Evolutionary conservation across 208 protist species (phyloP), one percentile per base, ranked within the genome.

Genomic region (Leptomonas pyrrhocoris): DNA sequence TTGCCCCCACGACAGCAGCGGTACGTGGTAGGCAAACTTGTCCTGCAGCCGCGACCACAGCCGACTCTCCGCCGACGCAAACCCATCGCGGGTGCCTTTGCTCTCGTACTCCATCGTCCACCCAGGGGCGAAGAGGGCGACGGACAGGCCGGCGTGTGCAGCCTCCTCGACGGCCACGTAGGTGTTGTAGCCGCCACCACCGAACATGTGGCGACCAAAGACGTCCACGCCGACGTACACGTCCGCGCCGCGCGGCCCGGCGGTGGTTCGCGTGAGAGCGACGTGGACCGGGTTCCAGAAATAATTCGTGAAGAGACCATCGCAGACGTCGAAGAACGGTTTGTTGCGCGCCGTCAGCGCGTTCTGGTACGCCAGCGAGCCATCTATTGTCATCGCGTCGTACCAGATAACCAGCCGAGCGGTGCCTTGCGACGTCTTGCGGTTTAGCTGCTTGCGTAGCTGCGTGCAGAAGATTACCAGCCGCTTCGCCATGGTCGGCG

Each of bases 251-350:
- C 86, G 79, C 19, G 46, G 21, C 7, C 74, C 79, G 9, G 86
- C 83, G 0, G 81, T 43, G 21, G 68, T 50, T 12, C 46, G 30
- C n/a, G 76, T 83, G 2, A 81, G 16, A 25, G 63, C 54, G 7
- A 95, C 40, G 30, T 77, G 45, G 23, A 72, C 65, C 13, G 81
- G 77, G 3, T 89, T 79, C 95, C 95, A 98, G 36, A 66, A 77
- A 78, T 98, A 98, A 67, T 98, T 97, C 18, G 81, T 83, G 57
- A 98, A 97, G 16, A 98, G 83, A 36, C 86, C 92, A 71, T 94
- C 85, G 58, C 79, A 79, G 1, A 59, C 64, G 42, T 95, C 74
- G 68, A 98, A 97, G 68, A 94, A 98, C 2, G 69, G 38, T 23
- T 87, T 83, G 68, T 98, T 98, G 12, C 79, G 67, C 18, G 61